A percentile compares a stretch with the other conserved stretches of the same genome.
phyloP scores from a whole-genome alignment of 73 alveolate species.

The Diophrys sp. region DNA sequence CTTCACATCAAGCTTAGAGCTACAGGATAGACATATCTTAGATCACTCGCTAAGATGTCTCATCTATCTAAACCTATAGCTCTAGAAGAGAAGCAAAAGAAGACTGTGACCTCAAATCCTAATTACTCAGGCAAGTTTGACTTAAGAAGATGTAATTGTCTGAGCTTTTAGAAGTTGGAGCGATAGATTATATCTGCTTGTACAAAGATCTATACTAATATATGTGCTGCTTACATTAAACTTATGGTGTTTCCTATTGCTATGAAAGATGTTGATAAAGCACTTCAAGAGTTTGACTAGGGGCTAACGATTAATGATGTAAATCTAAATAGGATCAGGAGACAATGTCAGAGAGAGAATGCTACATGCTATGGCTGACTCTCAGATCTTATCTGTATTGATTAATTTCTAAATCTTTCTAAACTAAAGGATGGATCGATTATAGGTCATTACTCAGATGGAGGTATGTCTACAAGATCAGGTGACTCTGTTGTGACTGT shows the following conservation, averaged over 20 bases:
- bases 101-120: conserved; percentile 75
- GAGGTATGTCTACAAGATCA: too few species aligned
- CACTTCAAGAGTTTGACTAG: conserved; percentile 73
- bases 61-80: conserved; percentile 99
- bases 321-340: conserved; percentile 64
- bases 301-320: conserved; percentile 71
- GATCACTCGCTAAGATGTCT: conserved; percentile 99
- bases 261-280: conserved; percentile 81
- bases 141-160: too few species aligned
- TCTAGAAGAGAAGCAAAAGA: conserved; percentile 99
- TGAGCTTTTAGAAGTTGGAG: too few species aligned
- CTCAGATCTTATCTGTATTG: too few species aligned
- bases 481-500: too few species aligned
- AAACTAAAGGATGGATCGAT: too few species aligned
- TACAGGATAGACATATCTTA: conserved; percentile 98
- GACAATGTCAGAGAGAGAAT: conserved; percentile 93
- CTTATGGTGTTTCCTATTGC: conserved; percentile 88
- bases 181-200: too few species aligned
- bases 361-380: conserved; percentile 98
- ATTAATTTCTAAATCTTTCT: too few species aligned
- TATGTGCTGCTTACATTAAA: conserved; percentile 86
- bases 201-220: conserved; percentile 85
- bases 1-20: conserved; percentile 98
- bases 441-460: too few species aligned
- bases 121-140: too few species aligned